Evolutionary conservation across 2,329 filamentous ascomycete genomes (phyloP).

Genomic region (Alternaria ventricosa): DNA sequence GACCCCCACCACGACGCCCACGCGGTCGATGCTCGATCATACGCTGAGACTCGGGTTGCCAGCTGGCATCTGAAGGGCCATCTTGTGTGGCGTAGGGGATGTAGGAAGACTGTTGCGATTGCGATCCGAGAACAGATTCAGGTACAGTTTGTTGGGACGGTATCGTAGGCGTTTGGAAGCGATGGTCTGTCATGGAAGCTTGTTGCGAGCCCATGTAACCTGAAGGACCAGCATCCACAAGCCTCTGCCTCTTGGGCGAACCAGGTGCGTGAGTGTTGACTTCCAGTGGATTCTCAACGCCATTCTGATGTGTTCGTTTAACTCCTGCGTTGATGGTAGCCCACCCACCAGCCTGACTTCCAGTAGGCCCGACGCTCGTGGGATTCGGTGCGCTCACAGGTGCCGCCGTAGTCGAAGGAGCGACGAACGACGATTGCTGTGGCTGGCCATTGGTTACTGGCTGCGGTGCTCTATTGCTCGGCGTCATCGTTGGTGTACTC

Average conservation of each 20-base stretch:
- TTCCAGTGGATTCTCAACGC: slow-evolving; percentile 42
- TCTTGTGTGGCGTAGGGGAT: slow-evolving; percentile 39
- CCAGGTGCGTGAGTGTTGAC: slow-evolving; percentile 37
- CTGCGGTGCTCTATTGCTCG: not conserved
- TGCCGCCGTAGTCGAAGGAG: slow-evolving; percentile 9
- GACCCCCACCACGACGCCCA: slow-evolving; percentile 48
- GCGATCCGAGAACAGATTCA: slow-evolving; percentile 31
- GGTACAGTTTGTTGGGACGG: slow-evolving; percentile 40
- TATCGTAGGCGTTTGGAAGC: slow-evolving; percentile 24
- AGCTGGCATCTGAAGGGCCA: slow-evolving; percentile 37
- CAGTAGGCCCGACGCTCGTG: slow-evolving; percentile 25
- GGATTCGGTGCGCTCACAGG: slow-evolving; percentile 17
- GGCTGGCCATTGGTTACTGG: slow-evolving; percentile 1
- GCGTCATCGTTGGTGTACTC: not conserved
- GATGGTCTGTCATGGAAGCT: slow-evolving; percentile 15
- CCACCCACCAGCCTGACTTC: slow-evolving; percentile 48
- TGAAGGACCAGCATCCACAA: slow-evolving; percentile 47
- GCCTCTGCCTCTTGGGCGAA: slow-evolving; percentile 55
- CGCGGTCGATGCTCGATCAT: slow-evolving; percentile 37
- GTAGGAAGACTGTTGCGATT: slow-evolving; percentile 32
- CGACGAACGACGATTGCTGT: slow-evolving; percentile 4
- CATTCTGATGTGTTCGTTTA: slow-evolving; percentile 49
- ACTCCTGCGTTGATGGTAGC: slow-evolving; percentile 52
- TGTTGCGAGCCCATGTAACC: slow-evolving; percentile 27
- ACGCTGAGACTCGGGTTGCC: slow-evolving; percentile 43